A percentile compares a stretch with the other conserved stretches of the same genome.
Conservation (phyloP, 2,329 filamentous ascomycete species). For the Metarhizium robertsii region DNA sequence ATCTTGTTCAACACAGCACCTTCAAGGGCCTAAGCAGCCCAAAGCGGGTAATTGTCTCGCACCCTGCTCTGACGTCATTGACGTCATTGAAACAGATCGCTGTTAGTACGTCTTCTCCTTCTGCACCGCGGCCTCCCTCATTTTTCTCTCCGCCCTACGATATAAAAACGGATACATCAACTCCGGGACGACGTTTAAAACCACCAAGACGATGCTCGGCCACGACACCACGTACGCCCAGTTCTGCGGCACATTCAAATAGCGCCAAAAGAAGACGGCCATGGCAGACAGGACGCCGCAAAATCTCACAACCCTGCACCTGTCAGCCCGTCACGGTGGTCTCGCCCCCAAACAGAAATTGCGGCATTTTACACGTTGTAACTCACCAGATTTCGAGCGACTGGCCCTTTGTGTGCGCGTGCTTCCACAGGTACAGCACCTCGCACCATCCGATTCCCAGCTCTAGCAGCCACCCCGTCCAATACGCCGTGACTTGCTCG, state of each 20-base stretch:
- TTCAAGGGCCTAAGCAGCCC: too few species aligned
- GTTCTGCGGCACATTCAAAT: slow-evolving; percentile 5
- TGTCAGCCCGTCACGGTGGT: too few species aligned
- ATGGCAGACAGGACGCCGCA: slow-evolving; percentile 1
- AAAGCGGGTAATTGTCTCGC: too few species aligned
- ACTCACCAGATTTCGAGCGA: slow-evolving; percentile 5
- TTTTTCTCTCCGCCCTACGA: neutral
- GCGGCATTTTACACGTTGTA: too few species aligned
- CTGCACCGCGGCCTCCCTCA: neutral
- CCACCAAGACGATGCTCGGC: slow-evolving; percentile 2
- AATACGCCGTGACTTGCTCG: slow-evolving; percentile 5
- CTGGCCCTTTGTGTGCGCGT: slow-evolving; percentile 2
- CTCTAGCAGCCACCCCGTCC: slow-evolving; percentile 4
- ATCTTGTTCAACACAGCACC: too few species aligned
- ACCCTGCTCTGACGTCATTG: too few species aligned
- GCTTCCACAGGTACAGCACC: neutral
- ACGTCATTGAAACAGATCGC: too few species aligned
- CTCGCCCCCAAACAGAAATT: too few species aligned
- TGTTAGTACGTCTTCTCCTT: neutral
- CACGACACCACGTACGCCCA: slow-evolving; percentile 5
- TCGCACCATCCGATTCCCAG: slow-evolving; percentile 2
- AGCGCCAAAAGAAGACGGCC: slow-evolving; percentile 4
- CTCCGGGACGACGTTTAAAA: slow-evolving; percentile 1
- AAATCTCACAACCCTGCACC: neutral
- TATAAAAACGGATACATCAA: slow-evolving; percentile 4